These are phyloP conservation scores for Ananas comosus DNA, from an alignment of 176 grass and related monocot species.

Conservation along the genomic window DNA sequence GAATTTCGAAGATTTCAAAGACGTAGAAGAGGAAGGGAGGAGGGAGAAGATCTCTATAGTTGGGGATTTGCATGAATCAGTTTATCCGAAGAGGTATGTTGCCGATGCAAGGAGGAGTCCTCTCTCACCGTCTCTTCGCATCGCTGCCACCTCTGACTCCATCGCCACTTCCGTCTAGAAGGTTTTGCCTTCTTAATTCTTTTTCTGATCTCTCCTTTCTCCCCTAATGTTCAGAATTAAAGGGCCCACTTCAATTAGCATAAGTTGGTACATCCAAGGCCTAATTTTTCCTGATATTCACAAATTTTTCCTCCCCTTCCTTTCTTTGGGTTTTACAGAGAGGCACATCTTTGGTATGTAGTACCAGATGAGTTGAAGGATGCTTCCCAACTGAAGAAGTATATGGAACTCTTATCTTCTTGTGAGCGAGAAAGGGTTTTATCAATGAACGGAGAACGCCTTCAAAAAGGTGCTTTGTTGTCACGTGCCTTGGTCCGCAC, in stretches of 20 bases:
- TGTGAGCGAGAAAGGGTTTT: slow-evolving; percentile 49
- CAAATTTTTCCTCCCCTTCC: not conserved
- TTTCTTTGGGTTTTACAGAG: slow-evolving; percentile 37
- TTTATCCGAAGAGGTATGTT: slow-evolving; percentile 25
- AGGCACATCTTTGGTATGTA: slow-evolving; percentile 86
- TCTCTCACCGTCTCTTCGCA: slow-evolving; percentile 28
- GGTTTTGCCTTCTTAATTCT: slow-evolving; percentile 15
- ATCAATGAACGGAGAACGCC: slow-evolving; percentile 37
- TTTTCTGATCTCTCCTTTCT: not conserved
- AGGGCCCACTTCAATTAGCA: not conserved
- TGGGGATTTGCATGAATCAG: slow-evolving; percentile 8
- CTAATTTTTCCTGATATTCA: not conserved
- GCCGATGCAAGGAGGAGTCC: not conserved
- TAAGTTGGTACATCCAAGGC: not conserved
- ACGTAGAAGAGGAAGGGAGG: not conserved
- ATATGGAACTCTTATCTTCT: slow-evolving; percentile 63
- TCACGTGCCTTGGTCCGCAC: slow-evolving; percentile 65
- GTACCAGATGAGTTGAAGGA: slow-evolving; percentile 71
- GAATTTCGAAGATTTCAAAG: not conserved
- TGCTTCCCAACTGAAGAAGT: slow-evolving; percentile 52
- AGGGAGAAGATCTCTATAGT: not conserved
- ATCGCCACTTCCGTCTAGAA: slow-evolving; percentile 37
- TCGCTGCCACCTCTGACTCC: slow-evolving; percentile 31
- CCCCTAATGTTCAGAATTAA: not conserved
- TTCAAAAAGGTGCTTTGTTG: slow-evolving; percentile 58